phyloP scores from a whole-genome alignment of 2,329 filamentous ascomycete genomes.

The Paradendryphiella salina region DNA sequence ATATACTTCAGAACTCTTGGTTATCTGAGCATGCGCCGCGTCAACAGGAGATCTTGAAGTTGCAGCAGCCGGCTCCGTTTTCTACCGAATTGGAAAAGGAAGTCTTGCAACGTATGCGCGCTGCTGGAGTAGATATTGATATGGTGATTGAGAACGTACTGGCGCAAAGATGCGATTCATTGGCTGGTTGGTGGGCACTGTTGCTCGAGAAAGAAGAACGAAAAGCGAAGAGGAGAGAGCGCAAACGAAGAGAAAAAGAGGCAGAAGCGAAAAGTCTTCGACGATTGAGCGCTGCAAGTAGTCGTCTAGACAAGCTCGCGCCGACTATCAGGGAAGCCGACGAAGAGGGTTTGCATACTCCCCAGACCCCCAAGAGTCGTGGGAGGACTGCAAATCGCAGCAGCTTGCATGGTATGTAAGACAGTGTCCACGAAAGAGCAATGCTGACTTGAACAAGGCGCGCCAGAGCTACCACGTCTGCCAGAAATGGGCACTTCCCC shows the following conservation, averaged over 20 bases:
- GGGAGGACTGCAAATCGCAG: constrained; percentile 77
- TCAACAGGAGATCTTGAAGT: constrained; percentile 85
- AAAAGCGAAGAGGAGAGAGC: constrained; percentile 77
- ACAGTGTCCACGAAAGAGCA: not conserved
- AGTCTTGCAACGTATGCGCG: constrained; percentile 87
- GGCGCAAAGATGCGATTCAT: constrained; percentile 81
- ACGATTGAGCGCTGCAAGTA: constrained; percentile 85
- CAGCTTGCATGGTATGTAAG: constrained; percentile 50
- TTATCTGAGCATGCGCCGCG: constrained; percentile 82
- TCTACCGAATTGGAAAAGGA: constrained; percentile 86
- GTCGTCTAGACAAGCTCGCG: constrained; percentile 78
- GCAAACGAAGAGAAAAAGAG: constrained; percentile 83
- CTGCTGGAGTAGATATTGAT: constrained; percentile 91
- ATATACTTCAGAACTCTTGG: constrained; percentile 87
- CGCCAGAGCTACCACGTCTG: constrained; percentile 75
- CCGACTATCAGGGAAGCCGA: constrained; percentile 77
- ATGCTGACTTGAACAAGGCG: constrained; percentile 49
- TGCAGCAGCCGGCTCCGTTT: constrained; percentile 80
- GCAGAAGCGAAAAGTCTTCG: constrained; percentile 76
- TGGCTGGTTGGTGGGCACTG: constrained; percentile 95
- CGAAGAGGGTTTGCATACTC: constrained; percentile 65
- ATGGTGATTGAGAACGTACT: constrained; percentile 92
- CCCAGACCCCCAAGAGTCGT: constrained; percentile 66
- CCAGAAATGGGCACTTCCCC: constrained; percentile 61
- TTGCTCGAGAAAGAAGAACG: constrained; percentile 92